These are phyloP conservation scores for Selenicereus undatus DNA, from an alignment of 148 eudicot species.

Conservation along the genomic window DNA sequence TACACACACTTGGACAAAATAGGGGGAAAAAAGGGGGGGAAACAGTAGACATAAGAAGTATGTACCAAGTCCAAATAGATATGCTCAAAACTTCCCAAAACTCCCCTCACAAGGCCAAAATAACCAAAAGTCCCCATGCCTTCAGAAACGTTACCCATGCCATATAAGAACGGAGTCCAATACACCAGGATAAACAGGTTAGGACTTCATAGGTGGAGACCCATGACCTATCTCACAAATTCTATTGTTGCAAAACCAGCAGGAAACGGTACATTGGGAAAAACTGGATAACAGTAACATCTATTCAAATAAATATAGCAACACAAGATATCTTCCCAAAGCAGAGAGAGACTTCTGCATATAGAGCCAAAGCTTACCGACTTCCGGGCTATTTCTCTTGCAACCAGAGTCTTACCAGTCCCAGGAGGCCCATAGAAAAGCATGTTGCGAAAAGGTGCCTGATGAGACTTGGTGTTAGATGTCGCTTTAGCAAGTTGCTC, in stretches of 20 bases:
- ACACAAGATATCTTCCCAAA: not conserved
- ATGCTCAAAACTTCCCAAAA: too few relatives aligned
- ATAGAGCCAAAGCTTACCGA: slow-evolving; percentile 45
- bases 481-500: slow-evolving; percentile 92
- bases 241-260: not conserved
- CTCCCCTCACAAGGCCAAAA: too few relatives aligned
- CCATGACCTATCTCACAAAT: slow-evolving; percentile 2
- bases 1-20: too few relatives aligned
- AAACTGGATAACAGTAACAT: not conserved
- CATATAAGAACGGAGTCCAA: too few relatives aligned
- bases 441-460: slow-evolving; percentile 97
- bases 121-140: too few relatives aligned
- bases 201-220: not conserved
- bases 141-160: too few relatives aligned
- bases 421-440: slow-evolving; percentile 99
- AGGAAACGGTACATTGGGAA: not conserved
- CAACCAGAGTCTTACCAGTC: slow-evolving; percentile 96
- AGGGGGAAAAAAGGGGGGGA: too few relatives aligned
- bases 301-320: not conserved
- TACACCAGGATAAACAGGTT: too few relatives aligned
- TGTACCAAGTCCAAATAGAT: too few relatives aligned
- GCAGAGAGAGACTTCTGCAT: not conserved
- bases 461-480: slow-evolving; percentile 84
- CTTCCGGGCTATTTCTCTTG: slow-evolving; percentile 89
- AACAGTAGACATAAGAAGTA: too few relatives aligned